Evolutionary conservation across 106 monocot genomes (phyloP).

Genomic region (Phalaenopsis aphrodite): DNA sequence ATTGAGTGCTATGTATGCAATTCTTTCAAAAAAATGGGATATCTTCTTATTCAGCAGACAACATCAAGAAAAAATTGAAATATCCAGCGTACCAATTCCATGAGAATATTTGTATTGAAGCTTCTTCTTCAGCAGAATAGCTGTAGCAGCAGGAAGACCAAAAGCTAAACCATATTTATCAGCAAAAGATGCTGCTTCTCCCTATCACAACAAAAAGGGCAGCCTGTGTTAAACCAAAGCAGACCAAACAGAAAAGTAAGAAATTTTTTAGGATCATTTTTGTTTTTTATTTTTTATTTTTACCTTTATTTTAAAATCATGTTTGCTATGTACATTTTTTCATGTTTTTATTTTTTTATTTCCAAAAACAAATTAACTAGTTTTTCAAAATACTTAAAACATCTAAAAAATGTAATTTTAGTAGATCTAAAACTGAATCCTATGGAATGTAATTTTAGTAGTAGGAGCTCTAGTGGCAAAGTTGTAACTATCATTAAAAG

Average conservation of each 20-base stretch:
- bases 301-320: too few species aligned
- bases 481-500: too few species aligned
- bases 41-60: not conserved
- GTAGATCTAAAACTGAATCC: too few species aligned
- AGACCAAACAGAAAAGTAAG: not conserved
- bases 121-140: slow-evolving; percentile 84
- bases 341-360: too few species aligned
- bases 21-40: not conserved
- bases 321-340: too few species aligned
- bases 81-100: slow-evolving; percentile 63
- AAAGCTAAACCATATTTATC: slow-evolving; percentile 62
- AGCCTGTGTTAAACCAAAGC: not conserved
- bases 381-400: too few species aligned
- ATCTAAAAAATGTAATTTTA: too few species aligned
- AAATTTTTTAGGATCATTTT: too few species aligned
- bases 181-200: slow-evolving; percentile 68
- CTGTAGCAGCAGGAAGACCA: slow-evolving; percentile 69
- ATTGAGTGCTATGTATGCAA: not conserved
- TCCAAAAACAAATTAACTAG: too few species aligned
- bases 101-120: slow-evolving; percentile 83
- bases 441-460: too few species aligned
- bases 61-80: not conserved
- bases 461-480: too few species aligned
- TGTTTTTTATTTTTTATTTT: too few species aligned
- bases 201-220: slow-evolving; percentile 31